A percentile compares a stretch with the other conserved stretches of the same genome.
Evolutionary conservation across 2,329 filamentous ascomycete genomes (phyloP).

Genomic region (Zarea fungicola): DNA sequence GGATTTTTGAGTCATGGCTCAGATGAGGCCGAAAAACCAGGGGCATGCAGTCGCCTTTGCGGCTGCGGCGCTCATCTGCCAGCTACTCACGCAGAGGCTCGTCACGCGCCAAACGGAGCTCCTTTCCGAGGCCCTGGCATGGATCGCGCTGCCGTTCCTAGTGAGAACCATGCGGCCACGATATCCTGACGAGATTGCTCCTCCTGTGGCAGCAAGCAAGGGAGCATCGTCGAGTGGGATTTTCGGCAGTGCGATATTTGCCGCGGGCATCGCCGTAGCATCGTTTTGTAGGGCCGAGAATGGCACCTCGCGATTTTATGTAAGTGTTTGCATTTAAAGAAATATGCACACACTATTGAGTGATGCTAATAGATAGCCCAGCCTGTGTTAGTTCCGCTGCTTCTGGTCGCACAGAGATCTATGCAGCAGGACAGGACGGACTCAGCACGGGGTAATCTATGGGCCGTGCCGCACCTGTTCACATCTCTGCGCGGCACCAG

Average conservation of each 20-base stretch:
- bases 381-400: conserved; percentile 21
- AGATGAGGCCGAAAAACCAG: background rate
- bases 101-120: conserved; percentile 22
- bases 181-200: background rate
- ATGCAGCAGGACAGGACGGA: background rate
- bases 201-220: conserved; percentile 2
- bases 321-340: conserved; percentile 2
- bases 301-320: conserved; percentile 10
- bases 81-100: conserved; percentile 18
- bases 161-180: conserved; percentile 4
- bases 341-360: background rate
- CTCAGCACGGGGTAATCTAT: background rate
- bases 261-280: background rate
- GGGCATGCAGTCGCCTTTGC: background rate
- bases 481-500: conserved; percentile 3
- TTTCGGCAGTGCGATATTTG: conserved; percentile 1
- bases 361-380: conserved; percentile 8
- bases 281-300: conserved; percentile 19
- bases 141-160: conserved; percentile 24
- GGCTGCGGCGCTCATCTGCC: conserved; percentile 22
- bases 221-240: background rate
- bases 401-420: conserved; percentile 16
- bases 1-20: background rate
- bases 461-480: background rate
- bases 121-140: conserved; percentile 29